A percentile compares a stretch with the other conserved stretches of the same genome.
phyloP scores from a whole-genome alignment of 495 filamentous ascomycete genomes.

The Neurospora sp. region DNA sequence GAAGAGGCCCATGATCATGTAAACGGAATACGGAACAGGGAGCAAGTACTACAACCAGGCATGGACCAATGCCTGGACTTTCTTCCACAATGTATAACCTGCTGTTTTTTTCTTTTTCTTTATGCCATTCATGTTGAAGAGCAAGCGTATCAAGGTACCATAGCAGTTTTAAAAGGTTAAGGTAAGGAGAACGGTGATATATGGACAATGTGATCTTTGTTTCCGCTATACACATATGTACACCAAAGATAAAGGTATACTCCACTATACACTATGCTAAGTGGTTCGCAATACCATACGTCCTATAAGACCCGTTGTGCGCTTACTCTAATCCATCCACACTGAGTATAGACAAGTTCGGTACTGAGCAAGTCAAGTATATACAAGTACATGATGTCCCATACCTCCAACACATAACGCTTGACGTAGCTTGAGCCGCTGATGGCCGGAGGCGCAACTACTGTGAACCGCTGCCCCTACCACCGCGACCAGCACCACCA shows the following conservation, averaged over 20 bases:
- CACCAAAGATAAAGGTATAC: not conserved
- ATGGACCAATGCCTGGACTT: not conserved
- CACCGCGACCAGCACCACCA: constrained; percentile 14
- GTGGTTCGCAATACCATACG: not conserved
- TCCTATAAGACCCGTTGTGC: not conserved
- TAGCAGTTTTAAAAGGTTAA: not conserved
- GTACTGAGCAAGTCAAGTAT: not conserved
- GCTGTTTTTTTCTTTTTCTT: not conserved
- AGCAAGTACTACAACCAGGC: not conserved
- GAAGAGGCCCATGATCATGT: not conserved
- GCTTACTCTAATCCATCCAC: not conserved
- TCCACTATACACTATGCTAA: not conserved
- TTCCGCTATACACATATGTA: not conserved
- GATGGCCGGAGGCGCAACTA: not conserved
- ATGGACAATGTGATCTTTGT: not conserved
- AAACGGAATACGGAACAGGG: not conserved
- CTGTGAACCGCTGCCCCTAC: not conserved
- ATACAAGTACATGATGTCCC: not conserved
- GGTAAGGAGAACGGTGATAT: not conserved
- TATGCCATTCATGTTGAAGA: not conserved
- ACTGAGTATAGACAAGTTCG: not conserved
- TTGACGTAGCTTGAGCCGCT: not conserved
- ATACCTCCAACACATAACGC: not conserved
- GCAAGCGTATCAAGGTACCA: not conserved
- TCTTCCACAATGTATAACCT: not conserved